Base-by-base conservation (phyloP, 306 rosid genomes). In the Prunus mongolica region DNA sequence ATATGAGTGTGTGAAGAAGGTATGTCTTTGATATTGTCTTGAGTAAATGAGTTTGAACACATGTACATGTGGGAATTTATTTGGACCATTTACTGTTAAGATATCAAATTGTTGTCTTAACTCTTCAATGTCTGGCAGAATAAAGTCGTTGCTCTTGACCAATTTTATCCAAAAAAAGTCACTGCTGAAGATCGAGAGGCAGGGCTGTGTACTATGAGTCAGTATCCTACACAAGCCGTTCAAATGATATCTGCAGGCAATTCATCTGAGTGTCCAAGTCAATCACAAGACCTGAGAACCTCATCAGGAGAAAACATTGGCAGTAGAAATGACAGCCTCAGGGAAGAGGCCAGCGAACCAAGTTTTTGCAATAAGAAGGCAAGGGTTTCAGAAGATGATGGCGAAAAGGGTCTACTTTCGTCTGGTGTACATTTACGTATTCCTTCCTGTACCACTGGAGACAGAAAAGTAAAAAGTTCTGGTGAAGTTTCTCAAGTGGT, bases 1-100 rank as follows among this genome's bases (percentile, higher is more conserved):
- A 75, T 89, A 85, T 81, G 98, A 90, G 78, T 95, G 97, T 83
- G 91, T 95, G 81, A 92, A 88, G 79, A 91, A 95, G 98, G 98
- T 95, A 92, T 73, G 71, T 45, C 65, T 15, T 28, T 25, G 47
- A 38, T 57, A 41, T 72, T 19, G 12, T 71, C 28, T 12, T 72
- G 54, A 57, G 67, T 44, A 8, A 15, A 20, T 62, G 32, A 9
- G 61, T 47, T 2, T 13, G 51, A 24, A 65, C 60, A 67, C 72
- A 41, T 75, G 30, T 51, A 68, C 70, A n/a, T 46, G 57, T 62
- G 70, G 72, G 57, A 47, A 71, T 19, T 68, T 25, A 57, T 6
- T 16, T 61, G 25, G 27, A 30, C 49, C 51, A 57, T 27, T 52
- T 68, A 32, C 50, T 30, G 71, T 24, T 22, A 47, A 65, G 27